phyloP scores from a whole-genome alignment of 371 early-diverging fungal genomes.

The Syncephalastrum contaminatum region DNA sequence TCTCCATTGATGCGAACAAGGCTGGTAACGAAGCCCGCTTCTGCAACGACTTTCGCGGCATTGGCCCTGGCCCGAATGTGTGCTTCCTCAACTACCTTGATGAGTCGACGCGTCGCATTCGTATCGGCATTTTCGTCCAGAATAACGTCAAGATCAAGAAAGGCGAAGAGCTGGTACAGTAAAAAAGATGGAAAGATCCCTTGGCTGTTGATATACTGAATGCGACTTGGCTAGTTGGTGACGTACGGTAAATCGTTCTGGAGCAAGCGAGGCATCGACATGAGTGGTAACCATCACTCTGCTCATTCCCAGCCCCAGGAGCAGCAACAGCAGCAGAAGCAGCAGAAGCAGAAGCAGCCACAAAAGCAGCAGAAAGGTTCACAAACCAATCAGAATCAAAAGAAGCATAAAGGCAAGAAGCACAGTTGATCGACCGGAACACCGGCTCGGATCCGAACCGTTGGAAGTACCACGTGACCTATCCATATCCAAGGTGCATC shows the following conservation, averaged over 20 bases:
- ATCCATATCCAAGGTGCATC: too few species aligned
- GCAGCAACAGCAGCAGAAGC: too few species aligned
- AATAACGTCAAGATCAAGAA: constrained; percentile 48
- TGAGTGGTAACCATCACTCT: constrained; percentile 41
- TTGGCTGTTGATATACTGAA: background rate
- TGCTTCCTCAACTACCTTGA: constrained; percentile 54
- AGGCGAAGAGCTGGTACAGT: constrained; percentile 50
- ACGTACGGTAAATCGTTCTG: constrained; percentile 55
- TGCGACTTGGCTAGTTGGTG: constrained; percentile 27
- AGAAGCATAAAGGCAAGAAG: too few species aligned
- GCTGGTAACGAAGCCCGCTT: constrained; percentile 55
- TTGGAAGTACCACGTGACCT: too few species aligned
- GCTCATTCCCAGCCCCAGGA: too few species aligned
- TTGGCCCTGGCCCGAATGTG: constrained; percentile 49
- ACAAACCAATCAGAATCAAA: too few species aligned
- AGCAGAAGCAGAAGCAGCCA: too few species aligned
- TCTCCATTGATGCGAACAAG: constrained; percentile 50
- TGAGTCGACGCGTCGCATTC: constrained; percentile 41
- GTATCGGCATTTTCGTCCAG: constrained; percentile 48
- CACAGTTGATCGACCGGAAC: too few species aligned
- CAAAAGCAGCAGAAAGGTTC: too few species aligned
- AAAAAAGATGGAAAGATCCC: background rate
- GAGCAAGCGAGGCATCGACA: constrained; percentile 50
- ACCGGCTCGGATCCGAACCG: too few species aligned
- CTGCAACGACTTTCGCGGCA: constrained; percentile 53